Evolutionary conservation across 768 basidiomycete species (phyloP), one percentile per base, ranked within the genome.

Genomic region (Hydnomerulius pinastri): DNA sequence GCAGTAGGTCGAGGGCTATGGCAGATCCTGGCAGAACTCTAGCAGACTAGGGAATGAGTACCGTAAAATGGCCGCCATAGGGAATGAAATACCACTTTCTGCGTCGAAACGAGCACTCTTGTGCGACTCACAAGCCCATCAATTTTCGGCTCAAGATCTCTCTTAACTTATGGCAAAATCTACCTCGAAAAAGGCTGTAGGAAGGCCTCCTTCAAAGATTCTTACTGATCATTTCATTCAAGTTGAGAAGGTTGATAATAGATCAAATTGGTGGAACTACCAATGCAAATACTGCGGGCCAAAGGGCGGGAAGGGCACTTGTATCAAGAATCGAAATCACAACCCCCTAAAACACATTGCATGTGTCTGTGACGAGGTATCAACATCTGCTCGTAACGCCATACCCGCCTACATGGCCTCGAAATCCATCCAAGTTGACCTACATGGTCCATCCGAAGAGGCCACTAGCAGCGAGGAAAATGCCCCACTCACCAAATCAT

Each of bases 11-110:
- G 29, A 32, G 27, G 43, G n/a, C 28, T 27, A n/a, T 30, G 54
- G 54, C 49, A 55, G 40, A 46, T 47, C 25, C 12, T 41, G 54
- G 54, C 54, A 55, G 45, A 51, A 51, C 29, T 35, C 17, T 32
- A 21, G 18, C 33, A 46, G 44, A 35, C n/a, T n/a, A 29, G 43
- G 5, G 18, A n/a, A 28, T 4, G 18, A 43, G 11, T 17, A 43
- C 29, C 17, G 29, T 12, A 35, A 8, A 46, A 10, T 11, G 23
- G n/a, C n/a, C n/a, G n/a, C n/a, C n/a, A 10, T 33, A 15, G 21
- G 18, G 15, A 36, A 18, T 43, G 5, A 17, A 18, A 30, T 30
- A 30, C 29, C 13, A 13, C 8, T 30, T 30, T 7, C 7, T 18
- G 20, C 37, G 11, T 10, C 9, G 43, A 44, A 21, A 30, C 11